Evolutionary conservation across 2,329 filamentous ascomycete species (phyloP).

Genomic region (Colletotrichum sp.): DNA sequence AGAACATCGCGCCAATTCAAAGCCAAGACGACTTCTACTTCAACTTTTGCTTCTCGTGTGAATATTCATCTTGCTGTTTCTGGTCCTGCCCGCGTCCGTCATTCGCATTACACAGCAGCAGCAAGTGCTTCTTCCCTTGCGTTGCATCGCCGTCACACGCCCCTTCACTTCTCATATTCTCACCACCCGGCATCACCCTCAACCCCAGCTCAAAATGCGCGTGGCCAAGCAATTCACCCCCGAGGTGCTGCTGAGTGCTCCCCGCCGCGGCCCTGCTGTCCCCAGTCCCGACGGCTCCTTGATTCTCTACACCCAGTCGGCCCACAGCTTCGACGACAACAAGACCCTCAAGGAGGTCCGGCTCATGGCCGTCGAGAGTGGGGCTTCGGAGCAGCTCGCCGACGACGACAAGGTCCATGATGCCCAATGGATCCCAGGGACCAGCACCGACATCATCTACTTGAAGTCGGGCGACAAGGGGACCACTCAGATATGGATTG

Average conservation of each 20-base stretch:
- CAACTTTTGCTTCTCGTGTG: neutral
- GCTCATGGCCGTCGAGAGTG: constrained; percentile 35
- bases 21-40: neutral
- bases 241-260: constrained; percentile 33
- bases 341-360: constrained; percentile 36
- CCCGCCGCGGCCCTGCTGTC: constrained; percentile 36
- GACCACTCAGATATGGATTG: constrained; percentile 34
- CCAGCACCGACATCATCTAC: constrained; percentile 33
- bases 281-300: constrained; percentile 44
- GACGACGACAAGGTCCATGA: constrained; percentile 34
- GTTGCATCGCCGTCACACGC: neutral
- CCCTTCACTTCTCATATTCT: neutral
- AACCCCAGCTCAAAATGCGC: constrained; percentile 16
- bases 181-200: neutral
- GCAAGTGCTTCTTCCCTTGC: neutral
- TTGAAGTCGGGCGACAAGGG: constrained; percentile 33
- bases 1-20: neutral
- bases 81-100: neutral
- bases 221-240: constrained; percentile 31
- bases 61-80: neutral
- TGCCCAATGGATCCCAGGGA: constrained; percentile 39
- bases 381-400: constrained; percentile 28
- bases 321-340: constrained; percentile 36
- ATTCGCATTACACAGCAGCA: neutral
- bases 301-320: constrained; percentile 44